Conservation (phyloP, 176 grass and related monocot genomes). For the Puccinellia tenuiflora region DNA sequence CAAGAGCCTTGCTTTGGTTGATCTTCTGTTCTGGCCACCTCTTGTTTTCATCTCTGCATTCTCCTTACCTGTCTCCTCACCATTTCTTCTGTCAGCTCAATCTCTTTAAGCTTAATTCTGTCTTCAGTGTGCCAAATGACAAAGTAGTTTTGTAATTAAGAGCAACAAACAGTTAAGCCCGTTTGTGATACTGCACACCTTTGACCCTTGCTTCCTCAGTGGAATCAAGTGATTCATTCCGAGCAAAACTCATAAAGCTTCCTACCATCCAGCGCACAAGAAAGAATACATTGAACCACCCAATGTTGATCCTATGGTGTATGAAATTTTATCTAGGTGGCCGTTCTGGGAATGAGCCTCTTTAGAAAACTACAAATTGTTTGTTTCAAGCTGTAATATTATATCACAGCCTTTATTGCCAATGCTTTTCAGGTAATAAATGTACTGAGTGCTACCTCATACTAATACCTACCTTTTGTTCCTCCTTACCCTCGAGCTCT, state of each 20-base stretch:
- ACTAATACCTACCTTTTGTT: too few species aligned
- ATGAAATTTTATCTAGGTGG: too few species aligned
- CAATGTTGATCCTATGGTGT: background rate
- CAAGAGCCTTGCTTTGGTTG: background rate
- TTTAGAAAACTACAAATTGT: too few species aligned
- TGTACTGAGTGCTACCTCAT: too few species aligned
- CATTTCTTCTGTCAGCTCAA: constrained; percentile 20
- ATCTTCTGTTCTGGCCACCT: constrained; percentile 14
- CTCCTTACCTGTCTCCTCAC: constrained; percentile 13
- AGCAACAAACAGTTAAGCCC: constrained; percentile 14
- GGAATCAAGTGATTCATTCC: background rate
- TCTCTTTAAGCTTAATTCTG: constrained; percentile 46
- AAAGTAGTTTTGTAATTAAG: constrained; percentile 18
- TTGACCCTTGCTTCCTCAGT: constrained; percentile 44
- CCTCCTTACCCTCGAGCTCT: too few species aligned
- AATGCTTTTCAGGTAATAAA: too few species aligned
- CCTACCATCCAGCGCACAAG: background rate
- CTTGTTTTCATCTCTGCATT: constrained; percentile 20
- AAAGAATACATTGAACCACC: background rate
- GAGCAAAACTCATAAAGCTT: background rate
- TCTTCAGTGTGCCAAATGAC: constrained; percentile 23
- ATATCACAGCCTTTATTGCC: too few species aligned
- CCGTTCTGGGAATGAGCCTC: too few species aligned
- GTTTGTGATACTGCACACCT: background rate
- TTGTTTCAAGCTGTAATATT: too few species aligned